These are phyloP conservation scores for Apophysomyces trapeziformis DNA, from an alignment of 371 early-diverging fungal genomes.

Conservation along the genomic window DNA sequence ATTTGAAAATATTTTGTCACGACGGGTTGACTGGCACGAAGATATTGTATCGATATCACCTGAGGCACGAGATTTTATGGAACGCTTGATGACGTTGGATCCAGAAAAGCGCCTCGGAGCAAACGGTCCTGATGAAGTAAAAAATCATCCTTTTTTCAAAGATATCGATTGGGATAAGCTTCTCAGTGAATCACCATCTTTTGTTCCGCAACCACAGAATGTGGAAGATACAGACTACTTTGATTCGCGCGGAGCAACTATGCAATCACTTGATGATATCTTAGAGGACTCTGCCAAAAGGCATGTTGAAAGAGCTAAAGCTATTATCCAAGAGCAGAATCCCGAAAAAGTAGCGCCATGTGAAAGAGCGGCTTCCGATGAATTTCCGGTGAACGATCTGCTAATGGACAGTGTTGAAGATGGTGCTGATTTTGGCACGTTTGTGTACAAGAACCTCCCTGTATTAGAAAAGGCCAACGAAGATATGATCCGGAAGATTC, in stretches of 20 bases:
- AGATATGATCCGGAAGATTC: conserved; percentile 72
- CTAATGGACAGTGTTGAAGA: conserved; percentile 12
- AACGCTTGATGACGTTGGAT: conserved; percentile 75
- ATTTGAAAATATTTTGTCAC: conserved; percentile 84
- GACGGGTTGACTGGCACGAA: conserved; percentile 76
- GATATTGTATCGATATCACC: conserved; percentile 71
- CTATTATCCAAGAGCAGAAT: conserved; percentile 50
- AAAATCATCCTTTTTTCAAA: conserved; percentile 68
- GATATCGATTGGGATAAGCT: conserved; percentile 73
- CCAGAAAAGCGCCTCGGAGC: conserved; percentile 79
- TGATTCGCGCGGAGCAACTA: conserved; percentile 84
- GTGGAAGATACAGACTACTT: conserved; percentile 94
- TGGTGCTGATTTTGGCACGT: conserved; percentile 87
- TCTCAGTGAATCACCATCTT: conserved; percentile 71
- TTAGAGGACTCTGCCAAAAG: conserved; percentile 31
- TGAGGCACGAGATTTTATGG: conserved; percentile 89
- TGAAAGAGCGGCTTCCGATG: conserved; percentile 4
- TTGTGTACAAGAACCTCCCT: conserved; percentile 90
- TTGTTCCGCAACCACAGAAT: conserved; percentile 81
- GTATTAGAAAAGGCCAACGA: conserved; percentile 90
- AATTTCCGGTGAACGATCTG: not conserved
- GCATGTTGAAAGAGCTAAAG: conserved; percentile 46
- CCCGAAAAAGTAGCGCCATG: conserved; percentile 30
- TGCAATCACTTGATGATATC: conserved; percentile 47
- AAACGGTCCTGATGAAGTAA: conserved; percentile 71